Conservation (phyloP, 1,139 yeast species). For the Suhomyces chickasaworum region DNA sequence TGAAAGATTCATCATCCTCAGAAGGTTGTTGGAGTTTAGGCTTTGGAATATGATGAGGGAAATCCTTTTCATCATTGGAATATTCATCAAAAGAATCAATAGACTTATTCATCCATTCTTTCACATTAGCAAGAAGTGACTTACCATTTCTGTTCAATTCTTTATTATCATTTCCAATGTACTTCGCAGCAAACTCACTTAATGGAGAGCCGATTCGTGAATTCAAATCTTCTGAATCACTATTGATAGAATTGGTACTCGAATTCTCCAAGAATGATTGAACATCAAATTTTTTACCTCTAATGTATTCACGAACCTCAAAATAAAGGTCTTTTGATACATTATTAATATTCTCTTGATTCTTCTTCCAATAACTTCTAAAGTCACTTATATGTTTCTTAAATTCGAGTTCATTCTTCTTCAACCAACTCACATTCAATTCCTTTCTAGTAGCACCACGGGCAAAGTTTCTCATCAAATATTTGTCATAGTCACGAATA, state of each 20-base stretch:
- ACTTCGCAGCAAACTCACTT: slow-evolving; percentile 62
- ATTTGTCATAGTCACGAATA: slow-evolving; percentile 93
- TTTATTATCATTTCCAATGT: slow-evolving; percentile 55
- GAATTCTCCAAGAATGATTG: slow-evolving; percentile 32
- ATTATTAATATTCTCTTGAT: slow-evolving; percentile 67
- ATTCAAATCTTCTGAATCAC: slow-evolving; percentile 36
- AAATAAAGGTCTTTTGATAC: slow-evolving; percentile 81
- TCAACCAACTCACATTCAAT: slow-evolving; percentile 93
- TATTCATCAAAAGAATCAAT: slow-evolving; percentile 25
- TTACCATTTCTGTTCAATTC: slow-evolving; percentile 37
- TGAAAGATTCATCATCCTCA: slow-evolving; percentile 4
- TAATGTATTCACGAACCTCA: slow-evolving; percentile 75
- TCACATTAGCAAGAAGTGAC: slow-evolving; percentile 62
- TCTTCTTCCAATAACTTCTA: slow-evolving; percentile 79
- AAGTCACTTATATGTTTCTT: slow-evolving; percentile 88
- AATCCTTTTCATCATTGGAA: slow-evolving; percentile 20
- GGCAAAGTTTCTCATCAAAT: slow-evolving; percentile 93
- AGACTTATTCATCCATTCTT: slow-evolving; percentile 60
- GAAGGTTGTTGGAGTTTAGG: slow-evolving; percentile 10
- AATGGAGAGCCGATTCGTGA: slow-evolving; percentile 51
- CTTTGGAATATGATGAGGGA: slow-evolving; percentile 4
- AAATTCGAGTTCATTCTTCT: slow-evolving; percentile 92
- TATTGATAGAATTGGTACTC: slow-evolving; percentile 18
- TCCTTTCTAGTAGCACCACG: slow-evolving; percentile 97
- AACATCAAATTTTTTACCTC: slow-evolving; percentile 51